phyloP scores from a whole-genome alignment of 768 basidiomycete species.

The Agrocybe pediades region DNA sequence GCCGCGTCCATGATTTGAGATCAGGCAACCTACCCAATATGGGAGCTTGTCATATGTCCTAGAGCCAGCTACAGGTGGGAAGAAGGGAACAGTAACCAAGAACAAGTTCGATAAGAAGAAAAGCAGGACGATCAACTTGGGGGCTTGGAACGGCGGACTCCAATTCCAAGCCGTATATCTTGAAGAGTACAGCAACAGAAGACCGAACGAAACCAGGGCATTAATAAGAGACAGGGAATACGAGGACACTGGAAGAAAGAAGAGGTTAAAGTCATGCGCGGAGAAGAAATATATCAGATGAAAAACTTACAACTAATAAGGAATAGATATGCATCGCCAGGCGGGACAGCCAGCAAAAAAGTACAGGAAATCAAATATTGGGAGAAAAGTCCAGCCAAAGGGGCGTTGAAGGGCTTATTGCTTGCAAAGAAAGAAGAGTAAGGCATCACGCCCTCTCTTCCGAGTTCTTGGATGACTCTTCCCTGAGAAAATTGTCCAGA shows the following conservation, averaged over 20 bases:
- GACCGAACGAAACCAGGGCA: slow-evolving; percentile 57
- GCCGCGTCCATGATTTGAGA: neutral
- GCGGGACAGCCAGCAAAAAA: slow-evolving; percentile 57
- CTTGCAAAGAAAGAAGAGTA: slow-evolving; percentile 68
- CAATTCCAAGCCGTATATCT: slow-evolving; percentile 48
- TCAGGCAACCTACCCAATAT: slow-evolving; percentile 60
- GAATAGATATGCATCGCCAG: slow-evolving; percentile 78
- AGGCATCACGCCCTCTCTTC: slow-evolving; percentile 70
- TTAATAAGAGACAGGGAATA: slow-evolving; percentile 63
- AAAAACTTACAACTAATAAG: slow-evolving; percentile 56
- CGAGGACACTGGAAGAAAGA: slow-evolving; percentile 47
- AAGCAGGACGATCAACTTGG: slow-evolving; percentile 45
- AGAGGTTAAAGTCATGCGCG: neutral
- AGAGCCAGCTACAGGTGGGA: slow-evolving; percentile 57
- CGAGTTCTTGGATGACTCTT: slow-evolving; percentile 74
- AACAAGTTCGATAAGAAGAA: slow-evolving; percentile 72
- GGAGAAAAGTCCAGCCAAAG: slow-evolving; percentile 59
- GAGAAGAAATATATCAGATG: neutral
- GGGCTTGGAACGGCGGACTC: slow-evolving; percentile 67
- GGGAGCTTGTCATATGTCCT: slow-evolving; percentile 59
- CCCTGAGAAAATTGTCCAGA: slow-evolving; percentile 68
- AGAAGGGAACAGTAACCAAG: slow-evolving; percentile 59
- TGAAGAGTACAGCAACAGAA: slow-evolving; percentile 59
- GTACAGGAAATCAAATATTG: slow-evolving; percentile 63
- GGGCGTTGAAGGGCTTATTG: slow-evolving; percentile 71